phyloP scores from a whole-genome alignment of 2,329 filamentous ascomycete genomes.

The Beauveria pseudobassiana region DNA sequence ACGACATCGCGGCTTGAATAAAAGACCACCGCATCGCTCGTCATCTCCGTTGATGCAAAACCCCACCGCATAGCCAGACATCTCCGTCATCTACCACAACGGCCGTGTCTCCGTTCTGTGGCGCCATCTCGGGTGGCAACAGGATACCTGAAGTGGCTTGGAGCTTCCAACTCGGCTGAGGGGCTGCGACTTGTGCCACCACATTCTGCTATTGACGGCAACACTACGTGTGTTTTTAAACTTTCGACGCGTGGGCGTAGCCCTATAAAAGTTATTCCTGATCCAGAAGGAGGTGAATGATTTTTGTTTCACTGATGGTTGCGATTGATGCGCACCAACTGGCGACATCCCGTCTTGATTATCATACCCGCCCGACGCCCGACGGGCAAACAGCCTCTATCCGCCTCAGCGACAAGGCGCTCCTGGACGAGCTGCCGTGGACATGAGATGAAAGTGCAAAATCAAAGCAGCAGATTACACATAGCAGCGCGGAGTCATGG shows the following conservation, averaged over 20 bases:
- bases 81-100: neutral
- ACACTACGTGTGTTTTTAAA: neutral
- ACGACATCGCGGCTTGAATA: no score
- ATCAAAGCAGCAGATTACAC: neutral
- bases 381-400: neutral
- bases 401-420: neutral
- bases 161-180: neutral
- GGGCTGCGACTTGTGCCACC: neutral
- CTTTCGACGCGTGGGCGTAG: neutral
- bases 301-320: neutral
- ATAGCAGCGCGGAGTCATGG: neutral
- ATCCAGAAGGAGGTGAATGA: no score
- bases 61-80: neutral
- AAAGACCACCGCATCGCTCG: no score
- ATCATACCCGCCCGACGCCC: neutral
- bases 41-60: no score
- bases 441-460: neutral
- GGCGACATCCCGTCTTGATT: neutral
- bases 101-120: neutral
- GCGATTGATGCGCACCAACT: neutral
- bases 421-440: neutral
- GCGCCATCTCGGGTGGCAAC: neutral
- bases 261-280: neutral
- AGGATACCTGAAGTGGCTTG: neutral
- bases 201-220: neutral